Evolutionary conservation across 306 rosid genomes (phyloP).

Genomic region (Sindora glabra): DNA sequence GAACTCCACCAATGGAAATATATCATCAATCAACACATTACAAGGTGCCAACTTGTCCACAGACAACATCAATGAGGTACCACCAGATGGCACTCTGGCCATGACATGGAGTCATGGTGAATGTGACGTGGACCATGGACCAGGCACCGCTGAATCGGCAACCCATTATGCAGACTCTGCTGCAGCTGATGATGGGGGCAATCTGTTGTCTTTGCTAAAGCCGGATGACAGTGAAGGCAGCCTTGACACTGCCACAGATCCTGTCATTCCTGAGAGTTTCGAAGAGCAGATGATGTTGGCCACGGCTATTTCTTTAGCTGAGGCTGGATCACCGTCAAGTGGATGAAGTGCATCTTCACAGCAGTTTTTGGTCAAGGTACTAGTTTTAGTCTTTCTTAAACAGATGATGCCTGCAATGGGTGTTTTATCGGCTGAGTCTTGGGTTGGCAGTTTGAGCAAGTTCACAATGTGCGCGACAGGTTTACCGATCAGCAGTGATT

Average conservation of each 20-base stretch:
- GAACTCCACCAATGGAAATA: conserved; percentile 31
- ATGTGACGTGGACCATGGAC: conserved; percentile 50
- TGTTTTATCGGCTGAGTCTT: conserved; percentile 25
- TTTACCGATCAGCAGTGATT: conserved; percentile 38
- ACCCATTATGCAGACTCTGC: conserved; percentile 53
- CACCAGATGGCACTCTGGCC: conserved; percentile 25
- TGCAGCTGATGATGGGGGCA: conserved; percentile 40
- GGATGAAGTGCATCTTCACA: conserved; percentile 74
- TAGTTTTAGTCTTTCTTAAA: conserved; percentile 20
- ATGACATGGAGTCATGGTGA: conserved; percentile 39
- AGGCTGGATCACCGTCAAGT: conserved; percentile 56
- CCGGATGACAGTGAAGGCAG: conserved; percentile 43
- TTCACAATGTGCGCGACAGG: conserved; percentile 25
- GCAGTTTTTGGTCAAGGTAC: conserved; percentile 29
- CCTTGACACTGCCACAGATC: conserved; percentile 35
- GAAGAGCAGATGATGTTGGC: conserved; percentile 99
- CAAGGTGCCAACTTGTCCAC: conserved; percentile 49
- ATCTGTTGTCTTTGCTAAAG: conserved; percentile 27
- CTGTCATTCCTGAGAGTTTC: conserved; percentile 77
- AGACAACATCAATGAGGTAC: conserved; percentile 33
- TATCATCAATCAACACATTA: conserved; percentile 35
- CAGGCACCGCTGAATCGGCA: conserved; percentile 50
- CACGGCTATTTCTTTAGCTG: conserved; percentile 90
- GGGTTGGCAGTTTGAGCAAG: conserved; percentile 25
- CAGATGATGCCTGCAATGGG: conserved; percentile 25